Percentiles rank a stretch among this genome's conserved stretches.
Conservation (phyloP, 2,329 filamentous ascomycete genomes). For the Orbilia javanica region DNA sequence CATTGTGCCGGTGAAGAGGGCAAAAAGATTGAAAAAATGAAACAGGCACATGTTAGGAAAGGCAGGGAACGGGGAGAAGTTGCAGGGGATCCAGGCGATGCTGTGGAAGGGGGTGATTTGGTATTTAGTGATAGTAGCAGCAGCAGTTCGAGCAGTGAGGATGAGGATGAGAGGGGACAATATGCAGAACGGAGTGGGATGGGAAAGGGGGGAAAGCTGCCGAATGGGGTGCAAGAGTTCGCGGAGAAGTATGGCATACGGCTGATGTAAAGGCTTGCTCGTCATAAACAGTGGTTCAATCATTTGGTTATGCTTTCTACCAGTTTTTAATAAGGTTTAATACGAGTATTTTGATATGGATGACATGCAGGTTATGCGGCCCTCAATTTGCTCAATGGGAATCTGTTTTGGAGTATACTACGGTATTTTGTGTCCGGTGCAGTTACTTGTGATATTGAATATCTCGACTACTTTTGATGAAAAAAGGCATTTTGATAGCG, state of each 20-base stretch:
- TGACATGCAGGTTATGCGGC: no score
- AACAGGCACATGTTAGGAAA: slow-evolving; percentile 52
- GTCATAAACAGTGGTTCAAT: no score
- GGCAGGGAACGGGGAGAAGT: slow-evolving; percentile 54
- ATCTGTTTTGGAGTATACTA: no score
- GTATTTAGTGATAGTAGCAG: slow-evolving; percentile 52
- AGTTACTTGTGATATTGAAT: no score
- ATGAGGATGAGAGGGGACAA: slow-evolving; percentile 22
- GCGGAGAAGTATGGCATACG: slow-evolving; percentile 50
- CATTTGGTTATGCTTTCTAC: background rate
- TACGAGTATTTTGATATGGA: no score
- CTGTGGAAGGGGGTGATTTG: slow-evolving; percentile 53
- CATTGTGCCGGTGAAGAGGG: slow-evolving; percentile 52
- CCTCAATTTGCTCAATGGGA: no score
- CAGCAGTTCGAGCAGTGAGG: slow-evolving; percentile 36
- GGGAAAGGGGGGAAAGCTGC: slow-evolving; percentile 48
- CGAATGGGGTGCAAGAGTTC: slow-evolving; percentile 49
- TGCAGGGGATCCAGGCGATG: slow-evolving; percentile 42
- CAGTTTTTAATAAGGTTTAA: background rate
- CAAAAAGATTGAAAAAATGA: slow-evolving; percentile 55
- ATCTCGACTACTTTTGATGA: no score
- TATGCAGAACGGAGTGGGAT: slow-evolving; percentile 56
- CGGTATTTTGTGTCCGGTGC: no score
- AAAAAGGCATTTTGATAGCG: no score
- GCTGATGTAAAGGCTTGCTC: background rate